Evolutionary conservation across 495 filamentous ascomycete species (phyloP).

Genomic region (Usnea hakonensis): DNA sequence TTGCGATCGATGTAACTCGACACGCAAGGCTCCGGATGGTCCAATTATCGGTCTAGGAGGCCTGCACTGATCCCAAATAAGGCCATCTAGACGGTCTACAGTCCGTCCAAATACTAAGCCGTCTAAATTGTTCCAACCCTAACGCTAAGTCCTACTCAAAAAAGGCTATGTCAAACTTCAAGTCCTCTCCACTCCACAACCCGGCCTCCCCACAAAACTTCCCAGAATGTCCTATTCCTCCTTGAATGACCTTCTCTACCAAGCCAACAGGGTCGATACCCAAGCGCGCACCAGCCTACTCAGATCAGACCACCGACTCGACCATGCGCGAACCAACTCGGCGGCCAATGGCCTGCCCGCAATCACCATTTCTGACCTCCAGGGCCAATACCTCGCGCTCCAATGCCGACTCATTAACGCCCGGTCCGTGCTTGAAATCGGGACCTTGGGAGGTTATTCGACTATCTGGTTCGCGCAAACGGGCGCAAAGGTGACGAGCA

Average conservation of each 20-base stretch:
- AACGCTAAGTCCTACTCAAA: too few relatives aligned
- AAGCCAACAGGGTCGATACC: constrained; percentile 4
- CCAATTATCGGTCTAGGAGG: too few relatives aligned
- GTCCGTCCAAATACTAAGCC: too few relatives aligned
- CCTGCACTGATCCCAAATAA: too few relatives aligned
- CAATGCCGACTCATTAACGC: constrained; percentile 31
- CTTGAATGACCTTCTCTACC: background rate
- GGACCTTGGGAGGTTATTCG: constrained; percentile 46
- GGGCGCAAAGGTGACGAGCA: constrained; percentile 37
- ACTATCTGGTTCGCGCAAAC: constrained; percentile 43
- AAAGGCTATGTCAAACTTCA: too few relatives aligned
- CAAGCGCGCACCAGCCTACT: constrained; percentile 6
- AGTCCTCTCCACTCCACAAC: too few relatives aligned
- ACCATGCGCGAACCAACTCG: constrained; percentile 15
- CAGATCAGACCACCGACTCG: constrained; percentile 7
- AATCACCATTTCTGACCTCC: constrained; percentile 34
- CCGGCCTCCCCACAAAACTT: background rate
- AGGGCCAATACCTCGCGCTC: constrained; percentile 40
- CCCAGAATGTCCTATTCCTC: background rate
- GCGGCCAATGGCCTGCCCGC: constrained; percentile 14
- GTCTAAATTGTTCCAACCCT: too few relatives aligned
- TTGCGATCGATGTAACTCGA: too few relatives aligned
- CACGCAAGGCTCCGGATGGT: too few relatives aligned
- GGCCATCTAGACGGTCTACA: too few relatives aligned
- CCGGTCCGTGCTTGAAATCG: constrained; percentile 43